These are phyloP conservation scores for Fusarium newnesense DNA, from an alignment of 2,329 filamentous ascomycete genomes.

Conservation along the genomic window DNA sequence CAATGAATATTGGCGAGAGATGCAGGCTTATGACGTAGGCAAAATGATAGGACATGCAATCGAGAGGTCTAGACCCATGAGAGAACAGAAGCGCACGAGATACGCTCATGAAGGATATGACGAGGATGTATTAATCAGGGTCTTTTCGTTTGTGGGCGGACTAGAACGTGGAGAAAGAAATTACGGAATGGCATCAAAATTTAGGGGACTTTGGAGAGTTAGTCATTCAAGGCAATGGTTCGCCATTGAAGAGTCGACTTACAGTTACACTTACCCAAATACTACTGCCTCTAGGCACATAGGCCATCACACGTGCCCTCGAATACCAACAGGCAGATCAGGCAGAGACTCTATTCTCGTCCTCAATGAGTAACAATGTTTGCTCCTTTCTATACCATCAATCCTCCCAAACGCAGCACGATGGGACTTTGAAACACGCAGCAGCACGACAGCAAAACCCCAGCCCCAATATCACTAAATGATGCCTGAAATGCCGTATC, in stretches of 20 bases:
- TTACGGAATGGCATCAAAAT: slow-evolving; percentile 24
- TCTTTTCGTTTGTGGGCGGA: neutral
- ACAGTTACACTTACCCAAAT: neutral
- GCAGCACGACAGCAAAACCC: neutral
- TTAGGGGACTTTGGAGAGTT: slow-evolving; percentile 33
- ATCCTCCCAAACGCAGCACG: neutral
- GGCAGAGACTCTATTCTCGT: slow-evolving; percentile 36
- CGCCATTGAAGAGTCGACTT: slow-evolving; percentile 10
- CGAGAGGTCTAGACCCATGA: slow-evolving; percentile 1
- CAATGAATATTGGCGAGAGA: neutral
- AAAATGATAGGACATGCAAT: neutral
- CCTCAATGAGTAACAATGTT: slow-evolving; percentile 11
- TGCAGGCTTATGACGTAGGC: slow-evolving; percentile 1
- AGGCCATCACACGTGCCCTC: slow-evolving; percentile 28
- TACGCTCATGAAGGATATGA: neutral
- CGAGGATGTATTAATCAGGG: neutral
- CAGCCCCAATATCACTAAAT: slow-evolving; percentile 6
- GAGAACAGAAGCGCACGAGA: neutral
- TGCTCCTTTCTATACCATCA: neutral
- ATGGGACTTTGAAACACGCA: slow-evolving; percentile 23
- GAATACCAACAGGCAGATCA: slow-evolving; percentile 33
- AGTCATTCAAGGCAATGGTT: slow-evolving; percentile 37
- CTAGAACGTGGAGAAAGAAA: slow-evolving; percentile 3
- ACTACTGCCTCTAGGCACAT: slow-evolving; percentile 12
- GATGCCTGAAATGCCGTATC: slow-evolving; percentile 19